Evolutionary conservation across 108 stramenopile genomes (phyloP), one percentile per base, ranked within the genome.

Genomic region (Nitzschia inconspicua): DNA sequence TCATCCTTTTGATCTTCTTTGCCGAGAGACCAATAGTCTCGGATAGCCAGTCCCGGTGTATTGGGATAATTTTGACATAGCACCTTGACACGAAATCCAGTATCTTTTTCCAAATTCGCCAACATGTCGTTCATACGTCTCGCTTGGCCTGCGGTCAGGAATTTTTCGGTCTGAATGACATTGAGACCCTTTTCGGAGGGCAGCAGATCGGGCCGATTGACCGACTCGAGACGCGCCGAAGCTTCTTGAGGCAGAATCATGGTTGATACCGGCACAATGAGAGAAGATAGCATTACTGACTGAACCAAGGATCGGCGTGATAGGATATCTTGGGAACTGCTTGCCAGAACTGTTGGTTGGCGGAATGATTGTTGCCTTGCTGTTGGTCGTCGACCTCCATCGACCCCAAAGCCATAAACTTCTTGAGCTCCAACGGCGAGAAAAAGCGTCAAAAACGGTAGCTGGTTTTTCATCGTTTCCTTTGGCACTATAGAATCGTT

Each of bases 21-120:
- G 8, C 87, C 91, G n/a, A 92, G 58, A 67, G 79, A 78, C 91
- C 91, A 92, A 52, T 92, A 92, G 61, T 92, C 91, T 26, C 84
- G 70, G 58, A 80, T 79, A 3, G 79, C 81, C 24, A 86, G 57
- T 44, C 69, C 91, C 43, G 91, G 91, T 2, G 91, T 93, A 48
- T 80, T 78, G 3, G 91, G 91, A 66, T 93, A 93, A 10, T 78
- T 77, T 66, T 93, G 91, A 60, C 91, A 93, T 1, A 93, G 61
- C 46, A 58, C 41, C 26, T 13, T 13, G 0, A 93, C 74, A 10
- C 87, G 81, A 56, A 75, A 93, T 16, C 91, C 91, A 8, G 91
- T 93, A 53, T 89, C 91, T 27, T 49, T 43, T 58, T 93, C 91
- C 35, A 93, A 65, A 28, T 63, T 72, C 3, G 62, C 62, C 60